A percentile compares a stretch with the other conserved stretches of the same genome.
These are phyloP conservation scores for Thelonectria rubi DNA, from an alignment of 2,329 filamentous ascomycete genomes.

Conservation along the genomic window DNA sequence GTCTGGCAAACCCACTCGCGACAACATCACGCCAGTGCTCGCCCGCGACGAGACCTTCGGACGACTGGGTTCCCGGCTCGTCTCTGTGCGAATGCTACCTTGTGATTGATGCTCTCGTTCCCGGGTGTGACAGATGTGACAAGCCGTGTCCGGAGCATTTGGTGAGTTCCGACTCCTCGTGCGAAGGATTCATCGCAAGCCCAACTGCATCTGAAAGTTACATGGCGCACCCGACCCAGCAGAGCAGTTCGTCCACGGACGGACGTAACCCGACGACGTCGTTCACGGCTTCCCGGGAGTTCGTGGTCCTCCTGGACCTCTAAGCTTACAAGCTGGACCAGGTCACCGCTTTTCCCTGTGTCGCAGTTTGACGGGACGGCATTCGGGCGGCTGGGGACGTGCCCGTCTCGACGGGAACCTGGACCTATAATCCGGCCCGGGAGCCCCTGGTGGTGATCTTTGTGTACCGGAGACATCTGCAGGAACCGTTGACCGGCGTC, in stretches of 20 bases:
- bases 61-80: slow-evolving; percentile 5
- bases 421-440: not conserved
- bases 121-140: slow-evolving; percentile 17
- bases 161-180: slow-evolving; percentile 19
- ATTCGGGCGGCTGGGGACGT: slow-evolving; percentile 23
- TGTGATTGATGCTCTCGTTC: slow-evolving; percentile 8
- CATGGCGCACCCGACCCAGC: slow-evolving; percentile 18
- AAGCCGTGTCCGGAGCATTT: slow-evolving; percentile 16
- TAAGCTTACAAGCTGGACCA: not conserved
- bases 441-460: slow-evolving; percentile 7
- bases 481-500: slow-evolving; percentile 14
- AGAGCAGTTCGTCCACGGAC: slow-evolving; percentile 10
- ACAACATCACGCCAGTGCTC: slow-evolving; percentile 16
- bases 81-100: slow-evolving; percentile 9
- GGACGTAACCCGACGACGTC: slow-evolving; percentile 4
- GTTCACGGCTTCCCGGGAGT: slow-evolving; percentile 1
- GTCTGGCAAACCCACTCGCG: slow-evolving; percentile 9
- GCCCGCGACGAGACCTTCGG: not conserved
- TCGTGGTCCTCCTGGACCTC: not conserved
- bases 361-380: slow-evolving; percentile 33
- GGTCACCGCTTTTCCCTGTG: slow-evolving; percentile 28
- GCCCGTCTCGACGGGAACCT: slow-evolving; percentile 1
- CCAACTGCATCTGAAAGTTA: slow-evolving; percentile 26
- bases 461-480: slow-evolving; percentile 16
- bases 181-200: slow-evolving; percentile 21